A percentile compares a stretch with the other conserved stretches of the same genome.
Evolutionary conservation across 306 rosid genomes (phyloP).

Genomic region (Amphicarpaea edgeworthii): DNA sequence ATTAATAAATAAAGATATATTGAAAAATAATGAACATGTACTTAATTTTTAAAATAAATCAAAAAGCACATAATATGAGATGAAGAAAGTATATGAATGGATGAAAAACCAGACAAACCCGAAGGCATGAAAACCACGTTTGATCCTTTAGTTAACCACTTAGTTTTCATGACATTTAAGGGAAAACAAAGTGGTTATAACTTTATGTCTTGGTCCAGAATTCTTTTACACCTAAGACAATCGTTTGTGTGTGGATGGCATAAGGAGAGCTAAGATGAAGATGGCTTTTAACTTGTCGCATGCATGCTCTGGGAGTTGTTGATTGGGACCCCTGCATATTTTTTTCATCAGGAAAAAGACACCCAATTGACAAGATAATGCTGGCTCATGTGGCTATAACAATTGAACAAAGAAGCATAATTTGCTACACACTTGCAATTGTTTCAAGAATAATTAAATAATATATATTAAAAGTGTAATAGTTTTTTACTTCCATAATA

Average conservation of each 20-base stretch:
- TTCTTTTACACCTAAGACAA: conserved; percentile 12
- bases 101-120: no score
- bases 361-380: conserved; percentile 19
- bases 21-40: no score
- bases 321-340: conserved; percentile 33
- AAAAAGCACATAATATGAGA: no score
- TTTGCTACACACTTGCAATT: no score
- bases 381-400: conserved; percentile 26
- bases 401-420: not conserved
- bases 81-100: no score
- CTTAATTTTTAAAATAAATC: no score
- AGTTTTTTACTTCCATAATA: no score
- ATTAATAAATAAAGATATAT: no score
- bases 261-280: conserved; percentile 4
- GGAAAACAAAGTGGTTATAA: conserved; percentile 9
- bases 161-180: conserved; percentile 2
- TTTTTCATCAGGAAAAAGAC: conserved; percentile 12
- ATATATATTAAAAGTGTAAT: no score
- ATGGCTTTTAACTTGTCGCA: conserved; percentile 25
- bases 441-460: no score
- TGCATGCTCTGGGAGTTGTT: not conserved
- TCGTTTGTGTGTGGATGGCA: conserved; percentile 6
- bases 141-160: no score
- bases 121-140: no score
- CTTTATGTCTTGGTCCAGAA: conserved; percentile 37